Base-by-base conservation (phyloP, 768 basidiomycete genomes). In the Lactifluus volemus region DNA sequence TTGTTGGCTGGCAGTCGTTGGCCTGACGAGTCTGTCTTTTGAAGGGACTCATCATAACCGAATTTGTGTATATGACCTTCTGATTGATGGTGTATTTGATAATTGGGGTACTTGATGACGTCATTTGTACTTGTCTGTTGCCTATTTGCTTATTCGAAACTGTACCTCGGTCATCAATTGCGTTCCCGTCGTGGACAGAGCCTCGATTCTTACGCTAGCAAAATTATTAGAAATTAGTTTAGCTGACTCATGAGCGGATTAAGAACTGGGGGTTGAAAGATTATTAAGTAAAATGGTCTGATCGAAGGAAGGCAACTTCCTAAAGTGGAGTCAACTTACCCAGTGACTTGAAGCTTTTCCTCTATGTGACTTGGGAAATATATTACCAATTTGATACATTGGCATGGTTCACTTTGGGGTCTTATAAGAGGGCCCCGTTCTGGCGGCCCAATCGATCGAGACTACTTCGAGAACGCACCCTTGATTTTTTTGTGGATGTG, bases 401-500 rank as follows among this genome's bases (percentile, higher is more conserved):
- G 36, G 10, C 41, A 25, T 25, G 25, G 25, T 25, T n/a, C 42
- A 30, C 47, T 32, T 25, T 25, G 25, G 15, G 15, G 4, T 21
- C 9, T 34, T 64, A 64, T 63, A 64, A 64, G 60, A 53, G 25
- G 49, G 15, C 30, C 14, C 25, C 25, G 25, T 25, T 25, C 25
- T 25, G 2, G 25, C 25, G 25, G 25, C 25, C 25, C 25, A 25
- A 25, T 25, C 25, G 25, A 25, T 25, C 25, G 25, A 25, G 25
- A 25, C 25, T 25, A 25, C 25, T 25, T 25, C 2, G 25, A 25
- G 25, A 25, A 25, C 25, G 1, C 25, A 41, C 39, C 32, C 32
- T 34, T 36, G n/a, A 39, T 52, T 41, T 38, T 25, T 11, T 48
- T 49, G 49, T 56, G 49, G 53, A 76, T 77, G 75, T 76, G 75